Base-by-base conservation (phyloP, 192 early-diverging fungal genomes). In the Phycomyces blakesleeanus region DNA sequence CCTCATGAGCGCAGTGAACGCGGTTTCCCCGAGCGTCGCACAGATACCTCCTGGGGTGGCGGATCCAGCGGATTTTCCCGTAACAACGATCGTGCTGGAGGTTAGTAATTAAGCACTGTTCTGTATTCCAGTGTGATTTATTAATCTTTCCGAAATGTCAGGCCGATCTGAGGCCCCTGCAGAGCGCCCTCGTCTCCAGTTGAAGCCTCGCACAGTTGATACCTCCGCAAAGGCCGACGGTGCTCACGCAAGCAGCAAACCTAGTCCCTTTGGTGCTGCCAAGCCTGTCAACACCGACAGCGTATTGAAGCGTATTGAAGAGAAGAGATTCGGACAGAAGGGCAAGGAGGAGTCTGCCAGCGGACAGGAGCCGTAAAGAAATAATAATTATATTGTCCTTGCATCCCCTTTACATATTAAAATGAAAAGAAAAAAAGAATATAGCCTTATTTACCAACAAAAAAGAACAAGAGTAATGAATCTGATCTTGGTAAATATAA, bases 191-290 rank as follows among this genome's bases (percentile, higher is more conserved):
- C 73, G 73, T 52, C 63, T 86, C 11, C 71, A 82, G 38, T 67
- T 86, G 18, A 79, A 78, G 72, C 83, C 84, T 34, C 79, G 83
- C 54, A 52, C 59, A 8, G 56, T 39, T 20, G 61, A 63, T 40
- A 27, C 51, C 26, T 63, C 58, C 24, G 42, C 67, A 25, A 44
- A 66, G 37, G 39, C 61, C 22, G 2, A 61, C 16, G 47, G 56
- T 21, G 49, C 34, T 34, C 41, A 20, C 5, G 54, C 44, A 21
- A 51, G 54, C 34, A 71, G 64, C 51, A 85, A 82, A 61, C 68
- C 78, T 27, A 84, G 80, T 71, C 86, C 86, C 51, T 88, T 88
- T 51, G 86, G 86, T 18, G 82, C 67, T 21, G 86, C 86, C 29
- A 81, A 74, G 50, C 85, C 86, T 39, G 78, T 88, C 61, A 85